phyloP scores from a whole-genome alignment of 2,329 filamentous ascomycete genomes.

The Colletotrichum sp. region DNA sequence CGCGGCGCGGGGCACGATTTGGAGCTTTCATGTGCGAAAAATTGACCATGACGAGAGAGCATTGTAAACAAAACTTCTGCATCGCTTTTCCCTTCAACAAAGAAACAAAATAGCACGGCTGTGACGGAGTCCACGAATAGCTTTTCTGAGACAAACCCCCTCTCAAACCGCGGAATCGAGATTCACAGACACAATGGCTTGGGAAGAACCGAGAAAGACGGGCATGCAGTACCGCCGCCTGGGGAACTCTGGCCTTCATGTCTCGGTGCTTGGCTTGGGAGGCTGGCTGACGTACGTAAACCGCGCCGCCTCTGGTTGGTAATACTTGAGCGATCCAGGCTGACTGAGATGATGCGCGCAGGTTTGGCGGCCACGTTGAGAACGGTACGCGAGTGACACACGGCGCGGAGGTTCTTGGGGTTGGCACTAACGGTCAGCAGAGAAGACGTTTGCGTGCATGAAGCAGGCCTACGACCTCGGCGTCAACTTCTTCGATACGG shows the following conservation, averaged over 20 bases:
- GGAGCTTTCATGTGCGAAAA: neutral
- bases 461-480: conserved; percentile 65
- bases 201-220: conserved; percentile 46
- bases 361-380: conserved; percentile 33
- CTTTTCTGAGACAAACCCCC: neutral
- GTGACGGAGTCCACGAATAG: neutral
- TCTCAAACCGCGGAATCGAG: neutral
- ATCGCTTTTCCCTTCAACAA: neutral
- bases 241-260: conserved; percentile 64
- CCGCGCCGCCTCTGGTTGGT: conserved; percentile 32
- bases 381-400: conserved; percentile 25
- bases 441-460: conserved; percentile 65
- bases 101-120: neutral
- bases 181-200: conserved; percentile 38
- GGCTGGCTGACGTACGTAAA: conserved; percentile 60
- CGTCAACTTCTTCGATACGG: conserved; percentile 69
- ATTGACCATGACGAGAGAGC: neutral
- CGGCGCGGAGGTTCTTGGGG: neutral
- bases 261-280: conserved; percentile 70
- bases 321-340: neutral
- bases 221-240: conserved; percentile 49
- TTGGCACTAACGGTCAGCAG: conserved; percentile 31
- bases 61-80: neutral
- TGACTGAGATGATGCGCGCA: conserved; percentile 14
- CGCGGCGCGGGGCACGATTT: conserved; percentile 15